These are phyloP conservation scores for Scenedesmus sp. DNA, from an alignment of 163 green algal species.

Conservation along the genomic window DNA sequence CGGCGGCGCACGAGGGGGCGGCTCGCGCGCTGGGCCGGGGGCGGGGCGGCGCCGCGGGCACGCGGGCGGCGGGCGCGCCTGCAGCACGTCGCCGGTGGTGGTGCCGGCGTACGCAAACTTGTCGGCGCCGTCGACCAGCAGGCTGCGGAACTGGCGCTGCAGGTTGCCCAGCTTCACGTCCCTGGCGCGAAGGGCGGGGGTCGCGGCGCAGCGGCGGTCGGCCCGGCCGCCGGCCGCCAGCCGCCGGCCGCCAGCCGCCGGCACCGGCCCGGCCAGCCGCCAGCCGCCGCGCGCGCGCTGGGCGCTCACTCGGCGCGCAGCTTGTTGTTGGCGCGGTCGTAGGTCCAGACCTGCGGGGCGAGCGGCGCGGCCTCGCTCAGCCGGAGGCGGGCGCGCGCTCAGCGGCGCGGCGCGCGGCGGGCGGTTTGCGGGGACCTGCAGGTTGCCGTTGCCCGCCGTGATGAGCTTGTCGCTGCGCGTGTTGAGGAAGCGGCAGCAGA, in stretches of 20 bases:
- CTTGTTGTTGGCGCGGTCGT: slow-evolving; percentile 74
- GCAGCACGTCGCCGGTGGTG: slow-evolving; percentile 80
- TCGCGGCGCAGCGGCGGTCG: too few relatives aligned
- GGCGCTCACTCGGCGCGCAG: slow-evolving; percentile 67
- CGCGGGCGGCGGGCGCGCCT: slow-evolving; percentile 53
- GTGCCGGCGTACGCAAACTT: slow-evolving; percentile 78
- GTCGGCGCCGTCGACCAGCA: slow-evolving; percentile 74
- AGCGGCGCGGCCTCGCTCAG: not conserved
- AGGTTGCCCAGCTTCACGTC: slow-evolving; percentile 77
- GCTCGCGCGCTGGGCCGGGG: too few relatives aligned
- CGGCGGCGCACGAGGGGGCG: too few relatives aligned
- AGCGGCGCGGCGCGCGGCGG: too few relatives aligned
- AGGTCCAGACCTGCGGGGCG: slow-evolving; percentile 31
- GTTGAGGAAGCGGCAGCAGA: slow-evolving; percentile 80
- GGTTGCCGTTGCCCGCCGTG: slow-evolving; percentile 79
- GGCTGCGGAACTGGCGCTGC: slow-evolving; percentile 67
- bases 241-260: too few relatives aligned
- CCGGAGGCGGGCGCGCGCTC: not conserved
- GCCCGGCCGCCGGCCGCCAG: too few relatives aligned
- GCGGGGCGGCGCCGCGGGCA: too few relatives aligned
- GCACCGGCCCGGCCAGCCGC: too few relatives aligned
- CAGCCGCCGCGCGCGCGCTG: too few relatives aligned
- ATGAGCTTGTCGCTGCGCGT: slow-evolving; percentile 70
- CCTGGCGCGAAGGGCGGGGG: too few relatives aligned
- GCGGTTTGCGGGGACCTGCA: slow-evolving; percentile 62